Evolutionary conservation across 148 eudicot species (phyloP), one percentile per base, ranked within the genome.

Genomic region (Camellia granthamiana): DNA sequence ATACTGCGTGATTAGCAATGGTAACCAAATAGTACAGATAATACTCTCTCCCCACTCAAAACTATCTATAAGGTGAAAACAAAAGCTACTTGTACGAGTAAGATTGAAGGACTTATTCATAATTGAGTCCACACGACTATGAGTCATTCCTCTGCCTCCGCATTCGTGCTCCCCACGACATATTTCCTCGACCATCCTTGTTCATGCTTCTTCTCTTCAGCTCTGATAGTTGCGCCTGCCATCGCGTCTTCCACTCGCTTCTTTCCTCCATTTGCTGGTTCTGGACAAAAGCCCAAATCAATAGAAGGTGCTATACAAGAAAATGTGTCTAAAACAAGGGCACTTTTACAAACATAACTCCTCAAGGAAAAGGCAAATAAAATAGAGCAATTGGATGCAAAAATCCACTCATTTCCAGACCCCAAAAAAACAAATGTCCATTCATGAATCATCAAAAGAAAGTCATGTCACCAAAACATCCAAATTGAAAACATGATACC

Each of bases 91-190:
- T 76, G 77, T 71, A 75, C 6, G 49, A 49, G 60, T 30, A 54
- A 52, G 42, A 72, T 14, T 62, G 72, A 16, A 58, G 1, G 12
- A 52, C 23, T 12, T 38, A n/a, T 30, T 80, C 77, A 74, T 42
- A 61, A n/a, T 61, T 84, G 69, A 58, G 89, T 58, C 4, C 83
- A 81, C 38, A 30, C 38, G 38, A 30, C 38, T 30, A 30, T 46
- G 78, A 46, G 42, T 87, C 89, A 47, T 87, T 62, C 80, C 82
- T 86, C 78, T 93, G 90, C 74, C 80, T 85, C 61, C 99, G 93
- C 97, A 95, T 87, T 49, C 89, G 86, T 81, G 92, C 99, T 47
- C 90, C 97, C 99, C 99, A 95, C 1, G 97, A 91, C 90, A 85
- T 83, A 78, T 74, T 88, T 64, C 69, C 85, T 6, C 51, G 75